Percentiles rank a stretch among this genome's conserved stretches.
Conservation (phyloP, 2,329 filamentous ascomycete species). For the Botrytis pseudocinerea region DNA sequence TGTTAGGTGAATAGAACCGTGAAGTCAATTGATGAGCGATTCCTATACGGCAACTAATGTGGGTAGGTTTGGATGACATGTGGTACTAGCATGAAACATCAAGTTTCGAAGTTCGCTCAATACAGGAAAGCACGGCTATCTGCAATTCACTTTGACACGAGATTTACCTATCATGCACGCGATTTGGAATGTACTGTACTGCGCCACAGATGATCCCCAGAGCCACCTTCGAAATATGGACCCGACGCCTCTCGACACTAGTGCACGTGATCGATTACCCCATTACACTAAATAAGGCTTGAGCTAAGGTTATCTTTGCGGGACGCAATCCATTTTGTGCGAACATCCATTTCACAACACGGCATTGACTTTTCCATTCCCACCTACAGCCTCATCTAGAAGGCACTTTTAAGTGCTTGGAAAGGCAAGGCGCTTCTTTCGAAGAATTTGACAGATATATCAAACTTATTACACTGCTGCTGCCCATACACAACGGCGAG, state of each 20-base stretch:
- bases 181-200: neutral
- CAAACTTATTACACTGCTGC: neutral
- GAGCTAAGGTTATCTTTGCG: conserved; percentile 11
- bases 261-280: conserved; percentile 5
- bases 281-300: neutral
- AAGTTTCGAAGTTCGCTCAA: neutral
- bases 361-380: neutral
- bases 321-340: neutral
- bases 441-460: neutral
- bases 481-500: neutral
- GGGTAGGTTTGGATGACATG: neutral
- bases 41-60: neutral
- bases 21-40: neutral
- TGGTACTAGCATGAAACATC: neutral
- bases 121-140: neutral
- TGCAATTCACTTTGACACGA: neutral
- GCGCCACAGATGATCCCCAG: neutral
- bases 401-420: neutral
- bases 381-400: neutral
- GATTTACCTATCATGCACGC: neutral
- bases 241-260: neutral
- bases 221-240: neutral
- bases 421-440: neutral
- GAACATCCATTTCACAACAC: neutral
- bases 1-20: neutral